Conservation (phyloP, 1,284 basidiomycete genomes). For the Papiliotrema fonsecae region DNA sequence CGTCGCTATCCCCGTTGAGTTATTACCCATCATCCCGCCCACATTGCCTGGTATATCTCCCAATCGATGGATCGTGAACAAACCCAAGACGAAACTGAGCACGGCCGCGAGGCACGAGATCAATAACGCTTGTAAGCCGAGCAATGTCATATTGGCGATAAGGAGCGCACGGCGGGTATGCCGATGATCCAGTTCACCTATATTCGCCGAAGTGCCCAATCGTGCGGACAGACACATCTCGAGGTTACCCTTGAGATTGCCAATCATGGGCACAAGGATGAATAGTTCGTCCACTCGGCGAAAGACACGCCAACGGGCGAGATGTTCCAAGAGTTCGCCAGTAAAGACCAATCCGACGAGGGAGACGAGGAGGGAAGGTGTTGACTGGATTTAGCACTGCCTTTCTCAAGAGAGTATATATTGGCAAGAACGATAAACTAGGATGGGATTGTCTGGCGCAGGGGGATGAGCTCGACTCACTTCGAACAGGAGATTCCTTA, state of each 20-base stretch:
- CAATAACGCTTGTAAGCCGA: constrained; percentile 89
- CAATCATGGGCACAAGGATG: constrained; percentile 88
- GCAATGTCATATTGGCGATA: constrained; percentile 73
- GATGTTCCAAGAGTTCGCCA: constrained; percentile 78
- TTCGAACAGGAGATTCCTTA: constrained; percentile 31
- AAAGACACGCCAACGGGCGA: constrained; percentile 88
- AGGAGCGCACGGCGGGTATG: constrained; percentile 64
- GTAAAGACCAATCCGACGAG: constrained; percentile 65
- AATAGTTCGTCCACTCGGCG: constrained; percentile 87
- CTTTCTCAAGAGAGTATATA: background rate
- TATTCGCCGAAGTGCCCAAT: constrained; percentile 54
- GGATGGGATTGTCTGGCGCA: background rate
- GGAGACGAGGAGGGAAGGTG: constrained; percentile 50
- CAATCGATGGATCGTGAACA: constrained; percentile 55
- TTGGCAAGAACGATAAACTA: background rate
- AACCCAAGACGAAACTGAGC: constrained; percentile 69
- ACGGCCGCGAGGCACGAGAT: constrained; percentile 83
- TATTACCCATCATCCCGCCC: constrained; percentile 6
- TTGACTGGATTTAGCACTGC: constrained; percentile 33
- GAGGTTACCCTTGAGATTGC: constrained; percentile 95
- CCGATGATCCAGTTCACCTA: constrained; percentile 80
- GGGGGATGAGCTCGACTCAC: constrained; percentile 16
- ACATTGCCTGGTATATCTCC: constrained; percentile 27
- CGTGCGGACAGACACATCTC: constrained; percentile 50
- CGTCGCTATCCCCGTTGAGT: constrained; percentile 1